Base-by-base conservation (phyloP, 192 early-diverging fungal species). In the Coemansia reversa region DNA sequence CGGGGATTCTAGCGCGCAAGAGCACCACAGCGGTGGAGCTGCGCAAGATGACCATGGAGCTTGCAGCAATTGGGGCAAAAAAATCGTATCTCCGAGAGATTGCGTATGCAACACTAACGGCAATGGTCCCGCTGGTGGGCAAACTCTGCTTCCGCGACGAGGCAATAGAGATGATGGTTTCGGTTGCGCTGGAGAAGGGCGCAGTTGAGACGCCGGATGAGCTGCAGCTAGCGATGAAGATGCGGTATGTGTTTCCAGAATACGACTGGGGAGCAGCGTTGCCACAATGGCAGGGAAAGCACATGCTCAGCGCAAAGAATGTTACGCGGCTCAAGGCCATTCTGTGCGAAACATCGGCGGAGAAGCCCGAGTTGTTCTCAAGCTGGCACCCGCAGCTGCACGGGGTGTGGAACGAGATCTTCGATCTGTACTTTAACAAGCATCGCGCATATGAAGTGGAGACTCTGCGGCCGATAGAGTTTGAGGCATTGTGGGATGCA, bases 71-170 rank as follows among this genome's bases (percentile, higher is more conserved):
- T 54, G 84, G 89, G 0, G 65, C 84, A 5, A 84, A 86, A 19
- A 96, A 96, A 69, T 81, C 85, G 20, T 99, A 94, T 67, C 75
- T 97, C 25, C 72, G 84, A n/a, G 90, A 94, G 68, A 81, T 86
- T 7, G 86, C 88, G 47, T 93, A 89, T 69, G 83, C 85, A 55
- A 87, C 94, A 14, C 67, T 96, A 58, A 49, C 55, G 20, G 52
- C 75, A 49, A 67, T 82, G 70, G 75, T 82, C 50, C 71, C 75
- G 28, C 55, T 66, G 58, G 67, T 74, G 33, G 39, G 65, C 39
- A 47, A 51, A 48, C 65, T 73, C 23, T 32, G 9, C 32, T 53
- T 55, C 48, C 47, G 30, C 4, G 70, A 73, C 22, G 70, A 73
- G 69, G 56, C 70, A 55, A 63, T 81, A n/a, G 39, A 61, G 42